Percentiles rank a stretch among this genome's conserved stretches.
Conservation (phyloP, 176 grass and related monocot species). For the Stipa capillata region DNA sequence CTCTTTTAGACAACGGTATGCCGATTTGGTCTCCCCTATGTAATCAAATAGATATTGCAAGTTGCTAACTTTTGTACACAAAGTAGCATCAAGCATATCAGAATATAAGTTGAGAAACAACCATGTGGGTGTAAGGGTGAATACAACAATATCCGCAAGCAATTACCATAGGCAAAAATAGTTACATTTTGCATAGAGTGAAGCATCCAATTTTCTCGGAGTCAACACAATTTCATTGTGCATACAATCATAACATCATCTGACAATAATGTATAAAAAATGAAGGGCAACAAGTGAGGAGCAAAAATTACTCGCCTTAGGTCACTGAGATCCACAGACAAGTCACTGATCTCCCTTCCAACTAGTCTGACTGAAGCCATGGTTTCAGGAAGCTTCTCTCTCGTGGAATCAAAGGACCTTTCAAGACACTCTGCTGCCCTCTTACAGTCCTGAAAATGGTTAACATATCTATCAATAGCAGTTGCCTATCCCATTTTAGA, state of each 20-base stretch:
- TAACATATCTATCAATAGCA: neutral
- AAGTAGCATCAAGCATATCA: neutral
- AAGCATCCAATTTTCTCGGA: neutral
- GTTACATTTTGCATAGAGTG: neutral
- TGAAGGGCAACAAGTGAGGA: neutral
- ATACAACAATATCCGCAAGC: no score
- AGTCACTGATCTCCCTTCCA: constrained; percentile 60
- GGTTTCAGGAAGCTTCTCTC: constrained; percentile 55
- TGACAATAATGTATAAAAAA: neutral
- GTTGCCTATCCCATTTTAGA: neutral
- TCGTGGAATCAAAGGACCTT: constrained; percentile 42
- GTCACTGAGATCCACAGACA: constrained; percentile 56
- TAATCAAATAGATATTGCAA: neutral
- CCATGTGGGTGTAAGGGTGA: no score
- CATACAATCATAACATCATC: neutral
- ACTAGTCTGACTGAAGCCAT: constrained; percentile 64
- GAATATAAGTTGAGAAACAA: neutral
- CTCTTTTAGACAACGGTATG: neutral
- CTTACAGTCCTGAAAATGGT: constrained; percentile 43
- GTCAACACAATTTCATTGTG: neutral
- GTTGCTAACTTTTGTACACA: neutral
- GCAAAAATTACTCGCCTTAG: constrained; percentile 38
- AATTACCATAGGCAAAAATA: neutral
- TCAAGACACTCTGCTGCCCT: constrained; percentile 52
- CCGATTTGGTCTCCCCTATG: neutral